These are phyloP conservation scores for Parathielavia appendiculata DNA, from an alignment of 495 filamentous ascomycete species.

Conservation along the genomic window DNA sequence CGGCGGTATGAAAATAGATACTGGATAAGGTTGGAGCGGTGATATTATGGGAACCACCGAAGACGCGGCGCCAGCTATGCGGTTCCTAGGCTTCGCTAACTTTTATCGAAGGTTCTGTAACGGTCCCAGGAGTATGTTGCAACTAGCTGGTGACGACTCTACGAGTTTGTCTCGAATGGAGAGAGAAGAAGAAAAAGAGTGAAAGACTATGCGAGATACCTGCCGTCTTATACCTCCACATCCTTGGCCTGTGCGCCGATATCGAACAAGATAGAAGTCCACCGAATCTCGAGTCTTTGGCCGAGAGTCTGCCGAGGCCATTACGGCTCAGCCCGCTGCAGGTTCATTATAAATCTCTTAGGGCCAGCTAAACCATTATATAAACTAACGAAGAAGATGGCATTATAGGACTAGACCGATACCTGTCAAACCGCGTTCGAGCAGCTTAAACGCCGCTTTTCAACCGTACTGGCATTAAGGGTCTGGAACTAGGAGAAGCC, in stretches of 20 bases:
- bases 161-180: too few relatives aligned
- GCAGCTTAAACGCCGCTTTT: not conserved
- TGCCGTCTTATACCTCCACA: too few relatives aligned
- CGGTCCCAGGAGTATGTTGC: too few relatives aligned
- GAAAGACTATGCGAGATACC: too few relatives aligned
- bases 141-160: too few relatives aligned
- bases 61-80: not conserved
- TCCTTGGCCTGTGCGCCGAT: too few relatives aligned
- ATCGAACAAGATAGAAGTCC: too few relatives aligned
- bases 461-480: not conserved
- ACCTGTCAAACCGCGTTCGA: not conserved
- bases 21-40: constrained; percentile 7
- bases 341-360: constrained; percentile 1
- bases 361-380: not conserved
- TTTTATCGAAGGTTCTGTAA: constrained; percentile 22
- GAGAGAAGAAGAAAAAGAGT: too few relatives aligned
- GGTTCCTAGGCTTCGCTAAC: constrained; percentile 12
- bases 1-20: constrained; percentile 5
- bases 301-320: too few relatives aligned
- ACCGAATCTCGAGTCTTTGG: too few relatives aligned
- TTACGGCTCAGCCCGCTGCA: too few relatives aligned
- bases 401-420: not conserved
- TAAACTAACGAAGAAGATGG: not conserved
- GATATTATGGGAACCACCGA: not conserved
- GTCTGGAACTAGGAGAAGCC: not conserved